These are phyloP conservation scores for Pichia thaimueangensis DNA, from an alignment of 805 yeast species.

Conservation along the genomic window DNA sequence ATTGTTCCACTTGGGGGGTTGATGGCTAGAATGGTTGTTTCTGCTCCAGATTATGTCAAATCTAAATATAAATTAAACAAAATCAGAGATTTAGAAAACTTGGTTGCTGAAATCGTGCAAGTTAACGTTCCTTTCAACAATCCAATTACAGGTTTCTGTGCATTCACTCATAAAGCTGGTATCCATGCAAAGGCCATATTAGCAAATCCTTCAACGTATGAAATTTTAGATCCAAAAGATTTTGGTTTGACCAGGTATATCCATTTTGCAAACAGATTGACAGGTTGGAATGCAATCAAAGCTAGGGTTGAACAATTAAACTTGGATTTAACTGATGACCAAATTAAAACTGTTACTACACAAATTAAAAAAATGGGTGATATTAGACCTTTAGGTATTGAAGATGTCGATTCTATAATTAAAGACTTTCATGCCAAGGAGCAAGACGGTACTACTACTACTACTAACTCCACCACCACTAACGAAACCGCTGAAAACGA, in stretches of 20 bases:
- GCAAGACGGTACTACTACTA: too few species aligned
- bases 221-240: constrained; percentile 51
- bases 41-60: constrained; percentile 52
- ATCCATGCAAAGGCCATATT: constrained; percentile 57
- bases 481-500: background rate
- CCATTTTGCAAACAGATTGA: constrained; percentile 54
- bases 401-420: constrained; percentile 55
- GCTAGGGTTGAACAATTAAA: constrained; percentile 56
- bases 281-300: constrained; percentile 61
- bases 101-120: constrained; percentile 54
- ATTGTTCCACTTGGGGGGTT: constrained; percentile 56
- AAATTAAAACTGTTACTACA: constrained; percentile 48
- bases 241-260: constrained; percentile 57
- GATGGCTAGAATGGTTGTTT: constrained; percentile 59
- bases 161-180: constrained; percentile 60
- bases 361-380: constrained; percentile 55
- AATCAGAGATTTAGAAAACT: constrained; percentile 51
- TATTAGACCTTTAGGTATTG: constrained; percentile 52
- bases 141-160: constrained; percentile 60
- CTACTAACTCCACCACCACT: too few species aligned
- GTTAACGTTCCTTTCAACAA: constrained; percentile 56
- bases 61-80: constrained; percentile 51
- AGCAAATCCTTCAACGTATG: constrained; percentile 60
- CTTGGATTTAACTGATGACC: constrained; percentile 49
- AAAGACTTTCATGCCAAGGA: constrained; percentile 42